Base-by-base conservation (phyloP, 1,284 basidiomycete genomes). In the Ustilago nuda region DNA sequence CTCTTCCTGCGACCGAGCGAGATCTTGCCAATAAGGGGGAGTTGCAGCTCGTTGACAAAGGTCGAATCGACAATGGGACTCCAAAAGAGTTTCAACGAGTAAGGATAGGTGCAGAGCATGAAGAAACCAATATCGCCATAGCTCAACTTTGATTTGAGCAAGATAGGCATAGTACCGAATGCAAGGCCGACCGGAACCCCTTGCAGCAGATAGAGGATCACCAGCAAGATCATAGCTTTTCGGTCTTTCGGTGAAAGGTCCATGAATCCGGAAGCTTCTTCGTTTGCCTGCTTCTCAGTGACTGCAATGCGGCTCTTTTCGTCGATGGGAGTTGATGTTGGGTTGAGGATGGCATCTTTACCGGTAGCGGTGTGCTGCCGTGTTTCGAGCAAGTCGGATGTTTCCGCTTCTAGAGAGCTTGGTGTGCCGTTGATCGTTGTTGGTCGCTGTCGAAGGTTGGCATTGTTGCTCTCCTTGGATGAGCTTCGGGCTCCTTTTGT, bases 111-210 rank as follows among this genome's bases (percentile, higher is more conserved):
- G 65, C 94, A 92, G 51, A 99, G 89, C 56, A 94, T 93, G 87
- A 99, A 98, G 33, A 95, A 91, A 67, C 93, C 97, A 61, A 99
- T 91, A 87, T 98, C 94, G 36, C 94, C 95, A 88, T 99, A 99
- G 50, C 94, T 95, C 68, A 99, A 87, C 86, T 96, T 92, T 80
- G 97, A 92, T 87, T 94, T 92, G 67, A 99, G 90, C 86, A 99
- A 90, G 89, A 98, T 98, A 33, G 97, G 96, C 37, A 99, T 91
- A 36, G 96, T 98, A 73, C 96, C 97, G 68, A 89, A 87, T 27
- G 87, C 87, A 9, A 85, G 72, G 87, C 95, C 89, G 85, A 99
- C 93, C 48, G 96, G 97, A 76, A 99, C 92, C 66, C 96, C 96
- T 88, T 99, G 96, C 39, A 99, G 91, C 48, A 95, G 89, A 87